Base-by-base conservation (phyloP, 106 monocot species). In the Acorus gramineus region DNA sequence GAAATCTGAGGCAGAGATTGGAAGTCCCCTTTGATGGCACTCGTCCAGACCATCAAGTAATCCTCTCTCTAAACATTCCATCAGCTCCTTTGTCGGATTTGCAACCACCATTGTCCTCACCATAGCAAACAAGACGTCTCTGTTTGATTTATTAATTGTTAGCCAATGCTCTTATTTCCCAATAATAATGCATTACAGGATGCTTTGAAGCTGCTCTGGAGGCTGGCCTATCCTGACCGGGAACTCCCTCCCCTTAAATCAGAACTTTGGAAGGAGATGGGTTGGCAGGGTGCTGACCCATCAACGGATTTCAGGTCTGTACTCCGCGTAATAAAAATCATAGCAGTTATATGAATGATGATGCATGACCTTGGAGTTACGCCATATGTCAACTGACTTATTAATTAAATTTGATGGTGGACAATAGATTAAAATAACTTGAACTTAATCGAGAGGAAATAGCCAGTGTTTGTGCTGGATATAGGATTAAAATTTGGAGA, bases 261-360 rank as follows among this genome's bases (percentile, higher is more conserved):
- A 44, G 89, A 89, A 42, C 56, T 81, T 54, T 93, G 93, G 93
- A 93, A 93, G 63, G 83, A 93, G 50, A 93, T 93, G 93, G 93
- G 93, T 74, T 93, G 93, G 93, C 93, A 93, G 71, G 85, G 93
- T 69, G 43, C 65, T 58, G 93, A 93, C 60, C 93, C 93, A 66
- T 89, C 93, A 57, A 89, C 93, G 50, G 93, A 93, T 81, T 93
- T 93, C 63, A 93, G 93, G 93, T 89, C 63, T 13, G 28, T 28
- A 28, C 11, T 4, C 50, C 42, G 3, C 4, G 8, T 46, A 5
- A n/a, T 2, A 45, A 56, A 61, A 61, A 11, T 42, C 61, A 28
- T 28, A 28, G 28, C 28, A 28, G 28, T 28, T 28, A 1, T 28
- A 28, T 14, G 11, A 1, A 3, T n/a, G 5, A 11, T 28, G 49